These are phyloP conservation scores for Hypoxylon lenormandii DNA, from an alignment of 495 filamentous ascomycete genomes.

Conservation along the genomic window DNA sequence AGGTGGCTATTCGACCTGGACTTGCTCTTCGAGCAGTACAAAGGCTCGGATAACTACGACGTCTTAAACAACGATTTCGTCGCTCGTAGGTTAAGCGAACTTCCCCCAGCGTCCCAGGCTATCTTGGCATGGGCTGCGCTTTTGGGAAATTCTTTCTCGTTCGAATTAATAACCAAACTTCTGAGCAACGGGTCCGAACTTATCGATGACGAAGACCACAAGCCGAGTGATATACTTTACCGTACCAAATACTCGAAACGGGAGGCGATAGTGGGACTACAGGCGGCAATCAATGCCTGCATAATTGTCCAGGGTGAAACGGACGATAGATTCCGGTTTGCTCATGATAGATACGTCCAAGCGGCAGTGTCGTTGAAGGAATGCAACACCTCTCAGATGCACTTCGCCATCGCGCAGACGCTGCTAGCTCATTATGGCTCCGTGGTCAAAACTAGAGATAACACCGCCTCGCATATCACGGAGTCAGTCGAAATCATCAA, in stretches of 20 bases:
- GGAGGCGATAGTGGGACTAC: conserved; percentile 78
- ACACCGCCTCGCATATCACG: conserved; percentile 79
- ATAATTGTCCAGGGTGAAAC: conserved; percentile 78
- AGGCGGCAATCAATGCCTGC: conserved; percentile 79
- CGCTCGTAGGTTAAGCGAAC: conserved; percentile 76
- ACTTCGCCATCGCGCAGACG: conserved; percentile 83
- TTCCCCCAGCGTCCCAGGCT: conserved; percentile 75
- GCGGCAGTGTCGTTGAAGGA: conserved; percentile 77
- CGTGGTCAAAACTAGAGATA: conserved; percentile 70
- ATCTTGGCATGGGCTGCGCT: conserved; percentile 89
- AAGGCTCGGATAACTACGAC: conserved; percentile 77
- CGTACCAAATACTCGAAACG: conserved; percentile 53
- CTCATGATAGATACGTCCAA: conserved; percentile 83
- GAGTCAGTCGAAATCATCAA: conserved; percentile 78
- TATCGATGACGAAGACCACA: conserved; percentile 53
- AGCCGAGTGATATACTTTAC: conserved; percentile 33
- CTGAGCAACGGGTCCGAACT: conserved; percentile 75
- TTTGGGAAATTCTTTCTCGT: conserved; percentile 81
- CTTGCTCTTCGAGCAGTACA: conserved; percentile 82
- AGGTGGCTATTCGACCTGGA: conserved; percentile 88
- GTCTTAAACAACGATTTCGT: conserved; percentile 85
- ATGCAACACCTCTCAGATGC: conserved; percentile 80
- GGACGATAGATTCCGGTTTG: conserved; percentile 80
- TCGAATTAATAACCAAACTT: conserved; percentile 79
- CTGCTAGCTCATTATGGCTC: conserved; percentile 75